Base-by-base conservation (phyloP, 1,139 yeast genomes). In the Nakaseomyces glabratus region DNA sequence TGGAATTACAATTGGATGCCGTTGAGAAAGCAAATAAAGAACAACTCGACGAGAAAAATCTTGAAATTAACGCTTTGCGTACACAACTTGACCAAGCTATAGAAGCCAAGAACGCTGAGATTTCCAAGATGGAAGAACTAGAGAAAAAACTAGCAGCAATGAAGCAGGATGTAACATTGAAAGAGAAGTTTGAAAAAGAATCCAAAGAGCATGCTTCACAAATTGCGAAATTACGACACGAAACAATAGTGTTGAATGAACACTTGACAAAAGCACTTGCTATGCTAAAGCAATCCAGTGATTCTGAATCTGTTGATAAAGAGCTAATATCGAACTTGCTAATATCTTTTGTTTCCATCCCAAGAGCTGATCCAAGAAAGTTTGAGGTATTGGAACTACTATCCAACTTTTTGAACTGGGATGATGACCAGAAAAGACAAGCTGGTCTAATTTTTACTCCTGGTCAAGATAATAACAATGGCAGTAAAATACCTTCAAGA, bases 341-440 rank as follows among this genome's bases (percentile, higher is more conserved):
- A 34, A 71, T 93, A 16, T 84, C 93, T 34, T 90, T 88, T 60
- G 69, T 90, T 12, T 81, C 80, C 34, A 68, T 90, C 24, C 96
- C 95, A 6, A 67, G 98, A 42, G 95, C 93, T 1, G 99, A 90
- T 55, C 73, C 95, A 10, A 90, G 88, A 58, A 85, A 90, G 58
- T 90, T 81, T 53, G 97, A 90, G 62, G 94, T 93, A 4, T 67
- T 90, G 37, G 85, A 77, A 54, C 68, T 90, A 39, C 79, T 90
- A 28, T 71, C 95, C 18, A 84, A 84, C 40, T 78, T 81, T 48
- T 64, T 90, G 40, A 79, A 74, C 39, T 90, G 98, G 98, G 90
- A 81, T 55, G 93, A 84, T 32, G 76, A 73, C 28, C 80, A 85
- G 52, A 77, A 73, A 47, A 68, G 77, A 20, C 86, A 80, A 42